Percentiles rank a stretch among this genome's conserved stretches.
Evolutionary conservation across 108 stramenopile species (phyloP).

Genomic region (Fragilariopsis cylindrus): DNA sequence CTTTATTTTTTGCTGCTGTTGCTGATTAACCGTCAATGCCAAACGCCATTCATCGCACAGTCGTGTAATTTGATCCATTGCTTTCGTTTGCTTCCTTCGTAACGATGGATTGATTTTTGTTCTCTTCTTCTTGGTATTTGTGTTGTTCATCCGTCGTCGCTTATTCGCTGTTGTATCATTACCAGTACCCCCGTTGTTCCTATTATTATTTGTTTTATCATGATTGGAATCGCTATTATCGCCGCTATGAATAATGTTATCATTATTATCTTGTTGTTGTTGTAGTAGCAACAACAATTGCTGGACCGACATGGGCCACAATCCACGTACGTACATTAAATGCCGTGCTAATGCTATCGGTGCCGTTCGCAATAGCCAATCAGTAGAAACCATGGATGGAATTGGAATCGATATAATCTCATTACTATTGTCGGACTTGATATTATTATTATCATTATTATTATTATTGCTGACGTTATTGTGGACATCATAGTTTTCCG

Average conservation of each 20-base stretch:
- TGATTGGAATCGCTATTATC: not conserved
- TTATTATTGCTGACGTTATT: no score
- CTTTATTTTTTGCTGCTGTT: not conserved
- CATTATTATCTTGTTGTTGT: not conserved
- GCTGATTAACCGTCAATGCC: not conserved
- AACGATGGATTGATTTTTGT: not conserved
- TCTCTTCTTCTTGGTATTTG: not conserved
- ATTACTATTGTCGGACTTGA: no score
- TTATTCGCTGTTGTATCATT: not conserved
- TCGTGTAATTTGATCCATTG: constrained; percentile 5
- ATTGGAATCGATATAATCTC: constrained; percentile 4
- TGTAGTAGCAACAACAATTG: constrained; percentile 9
- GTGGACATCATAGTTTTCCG: no score
- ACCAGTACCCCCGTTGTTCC: not conserved
- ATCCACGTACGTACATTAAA: constrained; percentile 14
- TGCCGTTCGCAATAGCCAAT: constrained; percentile 3
- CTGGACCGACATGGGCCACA: constrained; percentile 17
- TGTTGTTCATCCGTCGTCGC: constrained; percentile 1
- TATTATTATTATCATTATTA: no score
- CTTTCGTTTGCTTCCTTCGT: not conserved
- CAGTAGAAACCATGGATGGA: not conserved
- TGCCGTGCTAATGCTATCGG: not conserved
- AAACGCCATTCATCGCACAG: constrained; percentile 4
- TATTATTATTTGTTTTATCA: no score
- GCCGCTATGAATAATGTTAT: not conserved